Evolutionary conservation across 768 basidiomycete genomes (phyloP), one percentile per base, ranked within the genome.

Genomic region (Mycena vulgaris): DNA sequence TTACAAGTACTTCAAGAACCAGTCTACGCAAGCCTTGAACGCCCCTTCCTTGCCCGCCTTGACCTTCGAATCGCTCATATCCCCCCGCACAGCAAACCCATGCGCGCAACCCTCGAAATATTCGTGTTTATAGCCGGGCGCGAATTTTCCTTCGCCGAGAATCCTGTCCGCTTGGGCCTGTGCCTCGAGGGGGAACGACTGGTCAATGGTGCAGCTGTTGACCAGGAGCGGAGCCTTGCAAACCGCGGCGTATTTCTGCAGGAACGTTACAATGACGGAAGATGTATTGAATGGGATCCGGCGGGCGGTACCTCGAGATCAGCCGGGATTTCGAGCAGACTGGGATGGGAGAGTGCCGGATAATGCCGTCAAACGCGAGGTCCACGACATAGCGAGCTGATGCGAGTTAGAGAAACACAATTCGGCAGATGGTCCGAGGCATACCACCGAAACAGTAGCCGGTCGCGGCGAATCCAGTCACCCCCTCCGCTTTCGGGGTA

Each of bases 261-360:
- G 23, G 23, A 14, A 51, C 5, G 27, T 31, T 9, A 21, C 8
- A 52, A 5, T 21, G 30, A 21, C 13, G 3, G 23, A 6, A 28
- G 33, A 21, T 31, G 28, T 14, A 52, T n/a, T 33, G 28, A 28
- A 7, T 10, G 25, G 25, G 30, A 13, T 13, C 23, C 25, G 25
- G 39, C 65, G n/a, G n/a, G n/a, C n/a, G n/a, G 25, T 55, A 70
- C 75, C 56, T 82, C 78, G 40, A 83, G 74, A 68, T 83, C 81
- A 7, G 71, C 73, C 2, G 82, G 81, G 39, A 78, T 56, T 19
- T 78, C 40, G 42, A 82, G 74, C 28, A 76, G 68, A 2, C 79
- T 78, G 0, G 83, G 83, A 68, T 83, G 83, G 2, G 79, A 68
- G 45, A 79, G 70, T 17, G 74, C 75, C 75, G 19, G 70, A 79